A percentile compares a stretch with the other conserved stretches of the same genome.
phyloP scores from a whole-genome alignment of 2,329 filamentous ascomycete genomes.

The Venturia asperata region DNA sequence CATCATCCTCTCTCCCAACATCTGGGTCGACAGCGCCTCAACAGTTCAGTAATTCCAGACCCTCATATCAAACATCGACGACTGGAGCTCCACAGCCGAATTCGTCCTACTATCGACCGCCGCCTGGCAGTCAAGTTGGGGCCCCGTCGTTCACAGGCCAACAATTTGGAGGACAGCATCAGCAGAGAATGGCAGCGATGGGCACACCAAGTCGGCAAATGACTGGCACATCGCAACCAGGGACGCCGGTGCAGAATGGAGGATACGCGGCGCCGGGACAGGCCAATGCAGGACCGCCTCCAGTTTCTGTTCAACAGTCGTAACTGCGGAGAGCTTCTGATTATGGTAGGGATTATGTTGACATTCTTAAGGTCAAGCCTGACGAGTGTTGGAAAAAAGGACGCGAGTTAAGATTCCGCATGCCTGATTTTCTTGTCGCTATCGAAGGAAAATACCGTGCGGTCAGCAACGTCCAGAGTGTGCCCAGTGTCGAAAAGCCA shows the following conservation, averaged over 20 bases:
- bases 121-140: neutral
- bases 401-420: neutral
- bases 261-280: neutral
- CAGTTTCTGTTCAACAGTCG: slow-evolving; percentile 5
- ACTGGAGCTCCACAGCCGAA: slow-evolving; percentile 8
- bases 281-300: neutral
- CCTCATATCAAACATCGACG: neutral
- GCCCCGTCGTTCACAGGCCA: neutral
- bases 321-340: neutral
- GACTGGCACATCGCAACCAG: slow-evolving; percentile 10
- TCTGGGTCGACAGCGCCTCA: neutral
- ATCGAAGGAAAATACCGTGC: neutral
- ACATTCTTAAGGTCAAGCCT: neutral
- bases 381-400: neutral
- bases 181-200: neutral
- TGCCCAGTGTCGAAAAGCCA: neutral
- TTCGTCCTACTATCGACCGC: slow-evolving; percentile 10
- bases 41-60: neutral
- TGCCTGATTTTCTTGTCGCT: neutral
- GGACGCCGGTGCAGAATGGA: neutral
- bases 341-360: neutral
- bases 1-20: neutral
- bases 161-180: slow-evolving; percentile 1
- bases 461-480: neutral
- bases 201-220: neutral